These are phyloP conservation scores for Exserohilum rostratum DNA, from an alignment of 2,329 filamentous ascomycete species.

Conservation along the genomic window DNA sequence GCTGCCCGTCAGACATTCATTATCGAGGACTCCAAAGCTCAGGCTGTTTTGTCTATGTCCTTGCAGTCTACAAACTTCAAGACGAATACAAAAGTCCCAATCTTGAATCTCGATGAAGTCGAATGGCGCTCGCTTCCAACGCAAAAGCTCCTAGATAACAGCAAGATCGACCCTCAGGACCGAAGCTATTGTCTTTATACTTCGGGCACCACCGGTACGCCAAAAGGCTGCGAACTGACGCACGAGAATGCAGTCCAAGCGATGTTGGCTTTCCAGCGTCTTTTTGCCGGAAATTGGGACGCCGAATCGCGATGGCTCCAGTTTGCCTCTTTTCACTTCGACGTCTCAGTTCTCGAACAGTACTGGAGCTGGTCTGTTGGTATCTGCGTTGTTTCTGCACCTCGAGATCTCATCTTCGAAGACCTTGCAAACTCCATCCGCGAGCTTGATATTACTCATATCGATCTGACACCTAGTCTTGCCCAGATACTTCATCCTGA, in stretches of 20 bases:
- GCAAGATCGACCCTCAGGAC: conserved; percentile 54
- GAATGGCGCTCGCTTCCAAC: conserved; percentile 44
- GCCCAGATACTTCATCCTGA: conserved; percentile 78
- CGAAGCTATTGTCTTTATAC: conserved; percentile 87
- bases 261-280: conserved; percentile 80
- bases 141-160: conserved; percentile 36
- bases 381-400: conserved; percentile 81
- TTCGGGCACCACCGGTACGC: conserved; percentile 83
- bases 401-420: conserved; percentile 83
- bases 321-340: conserved; percentile 93
- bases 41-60: conserved; percentile 65
- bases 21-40: conserved; percentile 71
- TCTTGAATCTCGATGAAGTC: conserved; percentile 56
- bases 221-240: conserved; percentile 86
- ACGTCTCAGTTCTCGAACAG: conserved; percentile 90
- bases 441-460: conserved; percentile 78
- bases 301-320: conserved; percentile 80
- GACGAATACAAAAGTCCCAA: conserved; percentile 39
- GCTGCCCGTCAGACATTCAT: conserved; percentile 78
- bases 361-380: conserved; percentile 96
- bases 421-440: conserved; percentile 77
- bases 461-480: conserved; percentile 88
- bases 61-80: conserved; percentile 51
- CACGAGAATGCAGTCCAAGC: conserved; percentile 90
- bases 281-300: conserved; percentile 79